phyloP scores from a whole-genome alignment of 106 monocot genomes.

The Posidonia australis region DNA sequence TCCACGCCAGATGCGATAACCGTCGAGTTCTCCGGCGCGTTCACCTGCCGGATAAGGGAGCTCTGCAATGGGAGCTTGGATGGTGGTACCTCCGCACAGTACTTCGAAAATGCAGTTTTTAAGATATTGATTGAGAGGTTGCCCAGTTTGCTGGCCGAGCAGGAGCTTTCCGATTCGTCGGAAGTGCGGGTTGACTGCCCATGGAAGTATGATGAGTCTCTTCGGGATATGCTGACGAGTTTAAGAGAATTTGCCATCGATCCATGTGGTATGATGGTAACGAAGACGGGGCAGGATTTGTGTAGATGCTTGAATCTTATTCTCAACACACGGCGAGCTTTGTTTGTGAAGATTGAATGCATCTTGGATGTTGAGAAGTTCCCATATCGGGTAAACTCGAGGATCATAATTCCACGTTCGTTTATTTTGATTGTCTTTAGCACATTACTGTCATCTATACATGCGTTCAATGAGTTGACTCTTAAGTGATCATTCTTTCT shows the following conservation, averaged over 20 bases:
- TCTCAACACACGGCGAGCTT: slow-evolving; percentile 1
- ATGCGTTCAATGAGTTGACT: no score
- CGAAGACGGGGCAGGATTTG: not conserved
- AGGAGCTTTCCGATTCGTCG: not conserved
- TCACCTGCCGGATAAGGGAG: no score
- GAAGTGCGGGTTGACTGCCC: no score
- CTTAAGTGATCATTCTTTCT: no score
- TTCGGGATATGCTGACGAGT: not conserved
- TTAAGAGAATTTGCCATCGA: not conserved
- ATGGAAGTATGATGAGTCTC: not conserved
- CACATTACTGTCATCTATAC: no score
- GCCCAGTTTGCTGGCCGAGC: no score
- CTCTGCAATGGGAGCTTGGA: no score
- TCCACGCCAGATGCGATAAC: no score
- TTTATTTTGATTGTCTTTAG: not conserved
- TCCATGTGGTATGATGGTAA: not conserved
- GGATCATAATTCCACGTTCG: not conserved
- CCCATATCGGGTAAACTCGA: slow-evolving; percentile 1
- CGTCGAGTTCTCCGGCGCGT: no score
- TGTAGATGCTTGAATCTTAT: not conserved
- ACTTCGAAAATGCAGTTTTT: no score
- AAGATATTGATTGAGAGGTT: no score
- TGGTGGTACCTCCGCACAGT: no score
- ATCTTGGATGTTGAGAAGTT: not conserved
- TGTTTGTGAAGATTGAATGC: not conserved